Percentiles rank a stretch among this genome's conserved stretches.
Conservation (phyloP, 2,329 filamentous ascomycete genomes). For the Epichloe gansuensis region DNA sequence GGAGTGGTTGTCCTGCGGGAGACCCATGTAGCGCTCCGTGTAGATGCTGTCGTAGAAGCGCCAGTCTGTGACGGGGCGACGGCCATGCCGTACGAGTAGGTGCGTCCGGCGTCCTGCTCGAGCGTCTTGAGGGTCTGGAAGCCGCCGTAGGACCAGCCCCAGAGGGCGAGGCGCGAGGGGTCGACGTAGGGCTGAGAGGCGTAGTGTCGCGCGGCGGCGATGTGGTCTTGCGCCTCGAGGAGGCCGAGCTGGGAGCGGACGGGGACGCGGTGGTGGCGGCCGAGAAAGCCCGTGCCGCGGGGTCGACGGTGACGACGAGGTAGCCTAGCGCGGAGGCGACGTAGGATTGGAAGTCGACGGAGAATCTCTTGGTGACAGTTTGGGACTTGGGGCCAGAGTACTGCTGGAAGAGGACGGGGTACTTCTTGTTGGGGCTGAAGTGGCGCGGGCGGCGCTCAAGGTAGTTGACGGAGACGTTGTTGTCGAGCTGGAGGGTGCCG, state of each 20-base stretch:
- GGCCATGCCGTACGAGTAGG: conserved; percentile 94
- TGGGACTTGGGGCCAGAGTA: conserved; percentile 96
- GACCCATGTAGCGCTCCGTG: conserved; percentile 96
- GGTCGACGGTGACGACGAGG: conserved; percentile 88
- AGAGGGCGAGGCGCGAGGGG: conserved; percentile 71
- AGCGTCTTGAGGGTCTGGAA: conserved; percentile 93
- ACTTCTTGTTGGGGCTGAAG: conserved; percentile 72
- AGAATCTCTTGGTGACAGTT: conserved; percentile 67
- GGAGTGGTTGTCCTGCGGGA: conserved; percentile 63
- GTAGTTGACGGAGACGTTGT: conserved; percentile 58
- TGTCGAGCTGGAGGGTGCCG: conserved; percentile 67
- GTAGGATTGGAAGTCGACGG: conserved; percentile 82
- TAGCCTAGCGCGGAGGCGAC: conserved; percentile 79
- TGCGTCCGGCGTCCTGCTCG: conserved; percentile 77
- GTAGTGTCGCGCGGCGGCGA: conserved; percentile 78
- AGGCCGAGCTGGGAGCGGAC: conserved; percentile 75
- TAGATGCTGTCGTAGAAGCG: conserved; percentile 89
- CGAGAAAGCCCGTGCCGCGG: conserved; percentile 82
- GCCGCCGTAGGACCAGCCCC: conserved; percentile 97
- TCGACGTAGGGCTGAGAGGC: conserved; percentile 75
- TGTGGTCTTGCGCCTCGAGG: conserved; percentile 82
- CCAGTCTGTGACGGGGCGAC: conserved; percentile 98
- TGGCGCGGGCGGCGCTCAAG: conserved; percentile 83
- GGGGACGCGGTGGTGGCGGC: conserved; percentile 69
- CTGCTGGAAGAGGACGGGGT: conserved; percentile 88